Evolutionary conservation across 2,329 filamentous ascomycete genomes (phyloP).

Genomic region (Lecanicillium sp.): DNA sequence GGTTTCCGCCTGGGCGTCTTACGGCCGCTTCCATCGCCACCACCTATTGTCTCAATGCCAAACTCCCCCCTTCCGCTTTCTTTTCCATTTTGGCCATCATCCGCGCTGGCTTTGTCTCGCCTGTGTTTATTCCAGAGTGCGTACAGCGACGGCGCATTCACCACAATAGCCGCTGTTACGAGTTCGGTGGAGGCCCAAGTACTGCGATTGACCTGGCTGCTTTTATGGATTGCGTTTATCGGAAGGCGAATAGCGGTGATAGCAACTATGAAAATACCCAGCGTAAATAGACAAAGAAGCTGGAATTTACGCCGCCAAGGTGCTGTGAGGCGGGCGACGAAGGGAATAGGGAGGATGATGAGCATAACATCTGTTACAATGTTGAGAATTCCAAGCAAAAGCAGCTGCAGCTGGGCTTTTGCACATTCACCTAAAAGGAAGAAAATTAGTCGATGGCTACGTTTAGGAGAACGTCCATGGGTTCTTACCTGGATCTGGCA

Average conservation of each 20-base stretch:
- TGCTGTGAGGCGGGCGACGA: conserved; percentile 18
- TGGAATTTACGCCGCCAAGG: conserved; percentile 21
- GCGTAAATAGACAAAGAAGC: conserved; percentile 23
- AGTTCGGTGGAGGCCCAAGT: conserved; percentile 30
- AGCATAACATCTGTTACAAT: conserved; percentile 18
- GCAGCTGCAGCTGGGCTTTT: conserved; percentile 22
- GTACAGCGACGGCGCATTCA: conserved; percentile 29
- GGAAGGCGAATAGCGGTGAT: conserved; percentile 30
- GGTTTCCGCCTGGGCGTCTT: background rate
- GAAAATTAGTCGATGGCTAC: background rate
- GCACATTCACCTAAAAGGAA: conserved; percentile 16
- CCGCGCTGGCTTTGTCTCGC: conserved; percentile 11
- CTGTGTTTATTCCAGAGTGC: conserved; percentile 22
- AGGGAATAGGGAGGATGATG: conserved; percentile 18
- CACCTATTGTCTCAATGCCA: background rate
- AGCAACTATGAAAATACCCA: conserved; percentile 30
- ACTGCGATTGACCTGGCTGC: conserved; percentile 25
- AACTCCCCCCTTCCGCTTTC: background rate
- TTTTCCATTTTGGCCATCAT: background rate
- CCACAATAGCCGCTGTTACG: conserved; percentile 22
- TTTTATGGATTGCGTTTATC: conserved; percentile 25
- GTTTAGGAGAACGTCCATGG: background rate
- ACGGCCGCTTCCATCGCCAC: background rate
- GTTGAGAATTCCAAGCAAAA: conserved; percentile 24
- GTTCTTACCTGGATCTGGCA: conserved; percentile 27